Percentiles rank a stretch among this genome's conserved stretches.
Conservation (phyloP, 2,329 filamentous ascomycete genomes). For the Penicillium decumbens region DNA sequence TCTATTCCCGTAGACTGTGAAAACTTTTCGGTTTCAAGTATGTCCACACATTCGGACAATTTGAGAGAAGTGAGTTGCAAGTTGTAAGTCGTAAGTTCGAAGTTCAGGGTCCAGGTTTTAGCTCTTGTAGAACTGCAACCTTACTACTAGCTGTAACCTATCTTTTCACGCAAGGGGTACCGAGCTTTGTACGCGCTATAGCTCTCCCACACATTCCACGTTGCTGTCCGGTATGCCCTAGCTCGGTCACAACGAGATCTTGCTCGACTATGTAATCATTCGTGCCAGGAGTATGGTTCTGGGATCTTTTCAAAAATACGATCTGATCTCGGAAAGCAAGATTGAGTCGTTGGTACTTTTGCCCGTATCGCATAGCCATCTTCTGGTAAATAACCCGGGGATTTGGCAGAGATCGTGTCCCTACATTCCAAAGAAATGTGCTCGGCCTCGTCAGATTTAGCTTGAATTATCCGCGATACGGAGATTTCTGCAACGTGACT, state of each 20-base stretch:
- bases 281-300: background rate
- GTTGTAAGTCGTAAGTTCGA: background rate
- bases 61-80: background rate
- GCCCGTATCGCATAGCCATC: background rate
- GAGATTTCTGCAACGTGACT: constrained; percentile 5
- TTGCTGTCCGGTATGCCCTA: constrained; percentile 5
- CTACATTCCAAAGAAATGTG: constrained; percentile 6
- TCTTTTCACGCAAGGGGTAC: constrained; percentile 6
- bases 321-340: background rate
- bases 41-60: constrained; percentile 2
- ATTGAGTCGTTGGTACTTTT: background rate
- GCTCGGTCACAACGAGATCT: background rate
- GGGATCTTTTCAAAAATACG: background rate
- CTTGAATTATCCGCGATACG: background rate
- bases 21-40: background rate
- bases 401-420: background rate
- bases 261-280: background rate
- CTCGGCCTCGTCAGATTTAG: background rate
- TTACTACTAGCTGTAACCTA: constrained; percentile 4
- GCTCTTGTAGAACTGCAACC: constrained; percentile 5
- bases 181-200: background rate
- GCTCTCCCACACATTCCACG: constrained; percentile 2
- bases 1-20: background rate
- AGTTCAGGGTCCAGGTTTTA: background rate
- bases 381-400: background rate